Percentiles rank a stretch among this genome's conserved stretches.
These are phyloP conservation scores for Fusarium circinatum DNA, from an alignment of 2,329 filamentous ascomycete species.

Conservation along the genomic window DNA sequence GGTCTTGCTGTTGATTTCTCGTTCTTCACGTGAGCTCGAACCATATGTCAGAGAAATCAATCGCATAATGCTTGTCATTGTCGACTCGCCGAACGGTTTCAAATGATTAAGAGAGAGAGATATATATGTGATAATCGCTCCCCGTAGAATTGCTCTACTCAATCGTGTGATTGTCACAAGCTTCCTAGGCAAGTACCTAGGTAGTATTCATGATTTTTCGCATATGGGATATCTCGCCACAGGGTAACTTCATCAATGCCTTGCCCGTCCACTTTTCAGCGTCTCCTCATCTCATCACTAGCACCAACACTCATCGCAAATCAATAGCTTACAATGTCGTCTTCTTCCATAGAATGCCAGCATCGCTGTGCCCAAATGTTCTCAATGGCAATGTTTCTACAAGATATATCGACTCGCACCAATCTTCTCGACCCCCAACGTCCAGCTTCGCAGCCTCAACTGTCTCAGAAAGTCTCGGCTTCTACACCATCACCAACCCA, in stretches of 20 bases:
- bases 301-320: conserved; percentile 10
- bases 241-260: conserved; percentile 10
- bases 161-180: background rate
- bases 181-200: conserved; percentile 1
- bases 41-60: no score
- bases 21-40: background rate
- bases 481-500: conserved; percentile 7
- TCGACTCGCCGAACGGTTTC: background rate
- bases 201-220: conserved; percentile 48
- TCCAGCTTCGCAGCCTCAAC: background rate
- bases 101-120: background rate
- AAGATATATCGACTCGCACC: conserved; percentile 47
- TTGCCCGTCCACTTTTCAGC: conserved; percentile 19
- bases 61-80: no score
- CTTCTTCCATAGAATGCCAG: conserved; percentile 44
- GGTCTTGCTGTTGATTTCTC: no score
- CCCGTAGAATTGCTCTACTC: background rate
- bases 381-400: conserved; percentile 51
- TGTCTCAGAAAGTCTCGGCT: background rate
- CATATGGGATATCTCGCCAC: background rate
- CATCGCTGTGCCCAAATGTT: conserved; percentile 49
- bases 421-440: conserved; percentile 29
- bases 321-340: conserved; percentile 22
- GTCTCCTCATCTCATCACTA: conserved; percentile 22
- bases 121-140: background rate